Conservation (phyloP, 1,139 yeast genomes). For the Sugiyamaella japonica region DNA sequence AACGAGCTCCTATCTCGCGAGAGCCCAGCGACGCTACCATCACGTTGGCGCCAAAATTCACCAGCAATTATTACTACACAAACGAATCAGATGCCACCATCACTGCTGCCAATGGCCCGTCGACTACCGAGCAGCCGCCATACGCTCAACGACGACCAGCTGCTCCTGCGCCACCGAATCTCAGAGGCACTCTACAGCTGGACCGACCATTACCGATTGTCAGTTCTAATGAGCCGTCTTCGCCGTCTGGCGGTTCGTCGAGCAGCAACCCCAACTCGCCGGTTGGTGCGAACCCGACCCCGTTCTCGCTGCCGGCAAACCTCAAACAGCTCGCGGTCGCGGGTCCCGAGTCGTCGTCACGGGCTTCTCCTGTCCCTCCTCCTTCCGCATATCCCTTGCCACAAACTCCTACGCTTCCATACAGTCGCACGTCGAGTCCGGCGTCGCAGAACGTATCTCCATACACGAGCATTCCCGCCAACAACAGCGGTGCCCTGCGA, state of each 20-base stretch:
- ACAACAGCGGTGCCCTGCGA: conserved; percentile 6
- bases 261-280: conserved; percentile 19
- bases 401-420: conserved; percentile 8
- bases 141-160: conserved; percentile 10
- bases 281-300: conserved; percentile 6
- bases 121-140: too few relatives aligned
- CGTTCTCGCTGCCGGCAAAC: conserved; percentile 14
- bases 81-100: not conserved
- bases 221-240: conserved; percentile 11
- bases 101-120: not conserved
- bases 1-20: conserved; percentile 1
- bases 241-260: conserved; percentile 18
- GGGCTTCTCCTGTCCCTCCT: conserved; percentile 8
- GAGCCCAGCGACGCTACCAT: not conserved
- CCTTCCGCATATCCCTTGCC: conserved; percentile 18
- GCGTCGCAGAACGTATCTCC: conserved; percentile 14
- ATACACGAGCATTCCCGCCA: not conserved
- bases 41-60: not conserved
- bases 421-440: not conserved
- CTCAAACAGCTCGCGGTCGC: not conserved
- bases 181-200: conserved; percentile 10
- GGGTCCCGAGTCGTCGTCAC: not conserved
- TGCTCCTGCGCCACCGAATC: conserved; percentile 11
- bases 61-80: not conserved
- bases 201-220: conserved; percentile 20